Conservation (phyloP, 148 eudicot genomes). For the Diospyros kaki region DNA sequence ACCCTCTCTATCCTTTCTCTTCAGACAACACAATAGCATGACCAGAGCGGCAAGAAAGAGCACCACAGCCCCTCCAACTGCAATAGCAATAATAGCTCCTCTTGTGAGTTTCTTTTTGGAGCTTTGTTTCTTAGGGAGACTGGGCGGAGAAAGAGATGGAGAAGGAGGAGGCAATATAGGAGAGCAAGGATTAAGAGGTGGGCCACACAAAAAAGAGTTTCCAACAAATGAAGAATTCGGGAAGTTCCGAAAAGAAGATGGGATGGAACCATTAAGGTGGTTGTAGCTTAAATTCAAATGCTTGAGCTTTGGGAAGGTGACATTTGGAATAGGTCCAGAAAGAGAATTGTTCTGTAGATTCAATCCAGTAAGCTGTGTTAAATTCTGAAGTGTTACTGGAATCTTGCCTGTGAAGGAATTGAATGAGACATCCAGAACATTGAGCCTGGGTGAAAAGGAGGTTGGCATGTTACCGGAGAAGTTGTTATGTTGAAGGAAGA, state of each 20-base stretch:
- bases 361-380: constrained; percentile 27
- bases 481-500: constrained; percentile 35
- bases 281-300: constrained; percentile 37
- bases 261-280: constrained; percentile 31
- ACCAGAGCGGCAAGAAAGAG: constrained; percentile 22
- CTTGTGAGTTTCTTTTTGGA: constrained; percentile 24
- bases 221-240: constrained; percentile 34
- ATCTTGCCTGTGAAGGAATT: constrained; percentile 28
- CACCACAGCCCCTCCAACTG: constrained; percentile 31
- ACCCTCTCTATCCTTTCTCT: constrained; percentile 19
- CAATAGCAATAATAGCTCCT: constrained; percentile 34
- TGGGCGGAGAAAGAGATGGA: constrained; percentile 21
- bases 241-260: constrained; percentile 26
- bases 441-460: constrained; percentile 23
- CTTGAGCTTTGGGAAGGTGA: constrained; percentile 20
- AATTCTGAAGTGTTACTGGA: constrained; percentile 23
- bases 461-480: constrained; percentile 32
- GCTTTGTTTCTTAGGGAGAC: constrained; percentile 1
- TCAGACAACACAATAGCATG: constrained; percentile 23
- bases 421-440: constrained; percentile 30
- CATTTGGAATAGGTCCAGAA: constrained; percentile 31
- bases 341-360: constrained; percentile 37
- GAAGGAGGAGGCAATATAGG: constrained; percentile 28
- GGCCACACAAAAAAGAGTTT: constrained; percentile 31
- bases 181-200: constrained; percentile 30